These are phyloP conservation scores for Microdochium trichocladiopsis DNA, from an alignment of 2,329 filamentous ascomycete genomes.

Conservation along the genomic window DNA sequence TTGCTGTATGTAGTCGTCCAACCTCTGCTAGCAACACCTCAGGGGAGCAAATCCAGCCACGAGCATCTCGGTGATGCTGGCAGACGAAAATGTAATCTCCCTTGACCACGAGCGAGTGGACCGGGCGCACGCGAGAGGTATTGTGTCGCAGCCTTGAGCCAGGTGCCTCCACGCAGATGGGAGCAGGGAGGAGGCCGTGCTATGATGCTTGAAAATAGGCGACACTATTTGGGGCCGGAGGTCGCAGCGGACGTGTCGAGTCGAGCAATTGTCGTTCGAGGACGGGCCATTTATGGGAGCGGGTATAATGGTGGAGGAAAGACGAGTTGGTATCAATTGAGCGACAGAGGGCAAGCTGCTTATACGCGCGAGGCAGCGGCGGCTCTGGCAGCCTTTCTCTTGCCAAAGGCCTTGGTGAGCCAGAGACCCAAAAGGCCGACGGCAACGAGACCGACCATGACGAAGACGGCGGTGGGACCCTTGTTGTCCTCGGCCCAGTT, in stretches of 20 bases:
- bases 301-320: not conserved
- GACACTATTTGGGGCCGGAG: not conserved
- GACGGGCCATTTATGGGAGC: not conserved
- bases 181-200: not conserved
- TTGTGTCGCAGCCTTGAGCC: not conserved
- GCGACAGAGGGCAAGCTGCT: not conserved
- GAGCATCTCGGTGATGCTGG: not conserved
- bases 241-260: no score
- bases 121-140: not conserved
- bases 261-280: not conserved
- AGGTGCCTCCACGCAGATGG: not conserved
- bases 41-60: not conserved
- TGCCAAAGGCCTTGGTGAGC: conserved; percentile 18
- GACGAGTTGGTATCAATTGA: conserved; percentile 6
- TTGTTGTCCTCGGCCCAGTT: conserved; percentile 24
- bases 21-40: not conserved
- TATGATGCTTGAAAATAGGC: not conserved
- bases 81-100: not conserved
- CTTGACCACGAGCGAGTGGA: not conserved
- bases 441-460: conserved; percentile 24
- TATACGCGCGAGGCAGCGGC: conserved; percentile 1
- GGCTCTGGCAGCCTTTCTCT: conserved; percentile 19
- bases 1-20: not conserved
- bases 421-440: conserved; percentile 18
- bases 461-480: conserved; percentile 24